Conservation (phyloP, 129 eudicot genomes). For the Lonicera japonica region DNA sequence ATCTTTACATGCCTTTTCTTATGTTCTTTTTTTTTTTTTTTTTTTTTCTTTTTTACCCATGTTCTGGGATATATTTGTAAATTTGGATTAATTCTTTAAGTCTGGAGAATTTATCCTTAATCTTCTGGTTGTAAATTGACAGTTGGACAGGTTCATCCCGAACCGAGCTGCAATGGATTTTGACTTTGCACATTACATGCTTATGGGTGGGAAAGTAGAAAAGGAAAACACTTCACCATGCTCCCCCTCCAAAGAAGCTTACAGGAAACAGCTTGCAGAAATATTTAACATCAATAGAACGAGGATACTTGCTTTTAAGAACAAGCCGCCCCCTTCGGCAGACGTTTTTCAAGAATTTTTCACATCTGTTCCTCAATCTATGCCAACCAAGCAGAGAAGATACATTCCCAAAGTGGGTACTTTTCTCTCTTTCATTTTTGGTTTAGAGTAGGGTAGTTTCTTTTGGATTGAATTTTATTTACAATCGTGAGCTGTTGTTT, state of each 20-base stretch:
- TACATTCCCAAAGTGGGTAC: constrained; percentile 33
- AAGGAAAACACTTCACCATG: constrained; percentile 21
- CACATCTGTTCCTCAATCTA: constrained; percentile 10
- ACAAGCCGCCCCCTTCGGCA: constrained; percentile 38
- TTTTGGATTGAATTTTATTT: neutral
- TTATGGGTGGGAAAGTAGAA: constrained; percentile 31
- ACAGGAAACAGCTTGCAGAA: constrained; percentile 49
- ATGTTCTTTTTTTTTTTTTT: neutral
- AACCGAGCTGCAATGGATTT: constrained; percentile 73
- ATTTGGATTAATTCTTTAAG: no score
- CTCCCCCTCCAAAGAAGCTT: constrained; percentile 36
- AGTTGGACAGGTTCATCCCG: constrained; percentile 72
- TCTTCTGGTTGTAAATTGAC: constrained; percentile 1
- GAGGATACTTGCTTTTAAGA: constrained; percentile 55
- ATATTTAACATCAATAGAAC: constrained; percentile 44
- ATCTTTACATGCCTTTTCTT: neutral
- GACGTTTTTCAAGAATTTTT: constrained; percentile 12
- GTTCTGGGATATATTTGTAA: no score
- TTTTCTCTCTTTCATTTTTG: neutral
- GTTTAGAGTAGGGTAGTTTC: neutral
- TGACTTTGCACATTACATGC: constrained; percentile 56
- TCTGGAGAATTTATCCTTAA: no score
- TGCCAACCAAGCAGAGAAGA: constrained; percentile 20
- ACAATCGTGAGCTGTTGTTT: neutral
- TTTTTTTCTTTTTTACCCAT: neutral